Evolutionary conservation across 129 eudicot genomes (phyloP), one percentile per base, ranked within the genome.

Genomic region (Flaveria brownii): DNA sequence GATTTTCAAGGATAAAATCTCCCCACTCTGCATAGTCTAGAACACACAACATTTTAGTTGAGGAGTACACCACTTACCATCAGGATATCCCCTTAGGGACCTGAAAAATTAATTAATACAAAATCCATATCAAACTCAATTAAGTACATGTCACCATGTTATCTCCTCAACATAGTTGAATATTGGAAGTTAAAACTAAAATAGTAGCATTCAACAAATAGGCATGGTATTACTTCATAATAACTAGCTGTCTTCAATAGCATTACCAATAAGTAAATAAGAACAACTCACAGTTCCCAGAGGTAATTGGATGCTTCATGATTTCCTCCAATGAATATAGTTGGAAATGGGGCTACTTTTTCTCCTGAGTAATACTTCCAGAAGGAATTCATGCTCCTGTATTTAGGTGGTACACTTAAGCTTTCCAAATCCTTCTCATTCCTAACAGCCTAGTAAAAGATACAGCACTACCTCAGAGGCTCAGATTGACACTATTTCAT

Each of bases 261-360:
- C 60, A 52, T 52, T 52, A 18, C 28, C 13, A 56, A 9, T 11
- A 56, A 56, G 28, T 56, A 56, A 18, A 56, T 6, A 28, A 1
- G 68, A 69, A 26, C 45, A 15, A 88, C 98, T 82, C 69, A 92
- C 98, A 92, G 67, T 85, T 92, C 96, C 98, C 98, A 92, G 20
- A 92, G 93, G 74, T 89, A 91, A 86, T 91, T 94, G 54, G 99
- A 94, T 17, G 99, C 99, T 82, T 94, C 99, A 52, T 94, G 99
- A 78, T 94, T 94, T 55, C 99, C 99, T n/a, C 99, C 99, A 49
- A 94, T 87, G 77, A 94, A 91, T 22, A 94, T 78, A 43, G 99
- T 94, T 47, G 96, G 92, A 76, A 94, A 67, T 17, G 99, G 99
- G 36, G 99, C 97, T 36, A 83, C 81, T 80, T 88, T 92, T 82